phyloP scores from a whole-genome alignment of 495 filamentous ascomycete genomes.

The Parathielavia appendiculata region DNA sequence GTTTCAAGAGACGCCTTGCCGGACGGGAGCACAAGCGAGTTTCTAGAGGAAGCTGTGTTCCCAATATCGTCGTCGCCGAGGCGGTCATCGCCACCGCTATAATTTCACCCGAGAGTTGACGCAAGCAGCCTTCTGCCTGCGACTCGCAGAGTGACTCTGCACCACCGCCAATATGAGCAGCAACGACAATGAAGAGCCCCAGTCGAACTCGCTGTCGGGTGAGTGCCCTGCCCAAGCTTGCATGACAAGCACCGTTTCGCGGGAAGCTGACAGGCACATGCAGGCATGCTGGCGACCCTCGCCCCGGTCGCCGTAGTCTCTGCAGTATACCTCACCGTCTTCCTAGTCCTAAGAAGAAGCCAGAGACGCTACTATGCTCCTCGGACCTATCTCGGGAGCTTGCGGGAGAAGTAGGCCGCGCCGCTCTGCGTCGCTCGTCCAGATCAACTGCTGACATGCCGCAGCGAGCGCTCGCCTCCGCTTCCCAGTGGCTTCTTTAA shows the following conservation, averaged over 20 bases:
- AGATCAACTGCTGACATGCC: slow-evolving; percentile 8
- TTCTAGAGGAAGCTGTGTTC: background rate
- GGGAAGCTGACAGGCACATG: slow-evolving; percentile 1
- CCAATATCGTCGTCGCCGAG: background rate
- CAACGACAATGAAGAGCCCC: background rate
- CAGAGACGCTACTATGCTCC: slow-evolving; percentile 80
- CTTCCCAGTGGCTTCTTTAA: slow-evolving; percentile 65
- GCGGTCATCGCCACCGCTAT: background rate
- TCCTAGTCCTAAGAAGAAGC: slow-evolving; percentile 69
- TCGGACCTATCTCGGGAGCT: slow-evolving; percentile 74
- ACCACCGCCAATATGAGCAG: slow-evolving; percentile 21
- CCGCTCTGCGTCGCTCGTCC: no score
- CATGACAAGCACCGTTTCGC: background rate
- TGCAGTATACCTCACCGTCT: slow-evolving; percentile 58
- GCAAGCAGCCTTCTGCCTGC: background rate
- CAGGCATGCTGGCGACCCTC: slow-evolving; percentile 63
- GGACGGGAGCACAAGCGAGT: background rate
- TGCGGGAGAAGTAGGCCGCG: slow-evolving; percentile 56
- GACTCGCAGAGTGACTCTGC: slow-evolving; percentile 19
- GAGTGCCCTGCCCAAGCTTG: background rate
- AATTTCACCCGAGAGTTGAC: background rate
- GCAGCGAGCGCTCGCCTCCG: slow-evolving; percentile 61
- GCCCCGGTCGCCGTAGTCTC: slow-evolving; percentile 64
- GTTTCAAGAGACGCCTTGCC: background rate
- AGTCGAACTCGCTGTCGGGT: slow-evolving; percentile 28